Evolutionary conservation across 768 basidiomycete species (phyloP), one percentile per base, ranked within the genome.

Genomic region (Dioszegia crocea): DNA sequence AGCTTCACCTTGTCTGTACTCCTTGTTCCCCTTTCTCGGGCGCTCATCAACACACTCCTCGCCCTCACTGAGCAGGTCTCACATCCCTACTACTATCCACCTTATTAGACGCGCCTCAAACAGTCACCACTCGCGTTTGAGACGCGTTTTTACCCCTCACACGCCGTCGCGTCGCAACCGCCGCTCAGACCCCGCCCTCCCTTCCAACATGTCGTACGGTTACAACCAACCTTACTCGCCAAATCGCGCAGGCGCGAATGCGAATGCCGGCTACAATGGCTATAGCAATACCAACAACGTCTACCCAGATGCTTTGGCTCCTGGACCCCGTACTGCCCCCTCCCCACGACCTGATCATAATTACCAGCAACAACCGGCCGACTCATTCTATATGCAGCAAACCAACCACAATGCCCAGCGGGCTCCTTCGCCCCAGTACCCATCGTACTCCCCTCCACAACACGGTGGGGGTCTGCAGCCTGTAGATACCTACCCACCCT

Each of bases 361-460:
- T 33, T 23, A 26, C 19, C 19, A 53, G 11, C 51, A 53, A n/a
- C 51, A 53, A 19, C 49, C 33, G 19, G 31, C 8, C 38, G 51
- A 53, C 19, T 24, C 51, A 14, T 40, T 39, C 24, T 39, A 53
- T 14, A 5, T 21, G 23, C 49, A 51, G 30, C 51, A 53, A 40
- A 6, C 6, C 9, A 6, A 36, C 51, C 38, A 36, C 51, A 47
- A 54, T 23, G 59, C 45, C 23, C 43, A 49, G 26, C 52, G 44
- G 11, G 40, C 29, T 16, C 56, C 56, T 3, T 59, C 57, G n/a
- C 57, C 57, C 1, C 53, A 55, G 33, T 31, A 55, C 48, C 48
- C 48, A 4, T 14, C 33, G 4, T 53, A 53, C 38, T 53, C 51
- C 12, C 51, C 51, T 4, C 51, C 49, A 6, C 48, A 29, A 12